Evolutionary conservation across 129 eudicot species (phyloP).

Genomic region (Escallonia herrerae): DNA sequence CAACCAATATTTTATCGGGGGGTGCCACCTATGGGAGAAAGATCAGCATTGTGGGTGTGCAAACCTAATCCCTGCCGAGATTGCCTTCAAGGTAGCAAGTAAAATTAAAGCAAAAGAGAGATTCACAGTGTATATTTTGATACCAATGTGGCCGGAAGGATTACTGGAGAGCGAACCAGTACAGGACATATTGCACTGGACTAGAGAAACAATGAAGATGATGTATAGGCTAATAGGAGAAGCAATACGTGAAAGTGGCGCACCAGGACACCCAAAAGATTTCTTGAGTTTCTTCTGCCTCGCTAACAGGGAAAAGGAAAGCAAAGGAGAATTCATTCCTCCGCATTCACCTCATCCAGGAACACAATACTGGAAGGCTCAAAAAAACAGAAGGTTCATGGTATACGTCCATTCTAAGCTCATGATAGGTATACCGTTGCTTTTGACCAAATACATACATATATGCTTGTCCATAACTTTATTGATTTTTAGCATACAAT

Average conservation of each 20-base stretch:
- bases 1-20: conserved; percentile 93
- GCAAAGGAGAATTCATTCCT: conserved; percentile 73
- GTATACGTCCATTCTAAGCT: conserved; percentile 91
- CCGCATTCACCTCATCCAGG: conserved; percentile 55
- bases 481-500: too few species aligned
- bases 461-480: background rate
- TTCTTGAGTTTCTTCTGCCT: conserved; percentile 91
- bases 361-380: conserved; percentile 77
- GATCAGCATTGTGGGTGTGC: conserved; percentile 70
- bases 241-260: conserved; percentile 59
- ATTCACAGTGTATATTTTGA: conserved; percentile 66
- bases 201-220: conserved; percentile 84
- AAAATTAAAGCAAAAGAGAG: conserved; percentile 71
- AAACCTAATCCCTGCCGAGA: conserved; percentile 83
- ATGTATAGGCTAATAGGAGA: conserved; percentile 74
- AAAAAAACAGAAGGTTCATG: conserved; percentile 81
- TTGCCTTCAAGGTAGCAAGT: conserved; percentile 65
- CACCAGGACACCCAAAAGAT: conserved; percentile 62
- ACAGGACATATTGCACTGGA: conserved; percentile 85
- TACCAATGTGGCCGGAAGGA: conserved; percentile 99
- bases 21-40: conserved; percentile 80
- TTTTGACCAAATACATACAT: too few species aligned
- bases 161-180: conserved; percentile 76
- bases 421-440: conserved; percentile 65
- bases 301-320: conserved; percentile 71